Evolutionary conservation across 1,284 basidiomycete genomes (phyloP).

Genomic region (Mycosarcoma maydis): DNA sequence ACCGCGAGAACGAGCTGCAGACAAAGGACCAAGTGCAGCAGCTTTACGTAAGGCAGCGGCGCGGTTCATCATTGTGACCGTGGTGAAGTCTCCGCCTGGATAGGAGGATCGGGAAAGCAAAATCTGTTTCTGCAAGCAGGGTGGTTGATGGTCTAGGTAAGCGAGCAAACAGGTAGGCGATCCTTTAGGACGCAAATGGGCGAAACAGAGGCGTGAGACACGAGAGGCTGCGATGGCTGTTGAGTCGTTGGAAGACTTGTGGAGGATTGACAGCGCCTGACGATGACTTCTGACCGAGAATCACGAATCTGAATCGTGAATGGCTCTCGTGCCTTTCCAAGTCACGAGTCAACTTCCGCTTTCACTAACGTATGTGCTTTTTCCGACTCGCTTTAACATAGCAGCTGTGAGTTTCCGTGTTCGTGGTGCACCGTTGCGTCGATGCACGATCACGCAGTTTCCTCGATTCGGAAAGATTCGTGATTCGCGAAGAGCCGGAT

Average conservation of each 20-base stretch:
- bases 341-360: too few species aligned
- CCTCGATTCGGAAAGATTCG: slow-evolving; percentile 28
- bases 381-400: too few species aligned
- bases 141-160: neutral
- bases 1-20: slow-evolving; percentile 18
- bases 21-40: slow-evolving; percentile 25
- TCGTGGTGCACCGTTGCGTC: too few species aligned
- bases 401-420: too few species aligned
- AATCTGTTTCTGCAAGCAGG: slow-evolving; percentile 1
- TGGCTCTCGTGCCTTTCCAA: neutral
- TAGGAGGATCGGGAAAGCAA: neutral
- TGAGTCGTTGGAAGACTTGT: slow-evolving; percentile 9
- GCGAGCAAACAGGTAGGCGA: too few species aligned
- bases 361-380: too few species aligned
- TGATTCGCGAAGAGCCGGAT: slow-evolving; percentile 11
- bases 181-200: too few species aligned
- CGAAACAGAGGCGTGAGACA: too few species aligned
- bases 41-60: slow-evolving; percentile 41
- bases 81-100: slow-evolving; percentile 1
- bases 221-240: too few species aligned
- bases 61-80: slow-evolving; percentile 42
- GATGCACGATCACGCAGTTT: too few species aligned
- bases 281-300: neutral
- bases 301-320: slow-evolving; percentile 1
- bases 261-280: slow-evolving; percentile 16